Base-by-base conservation (phyloP, 495 filamentous ascomycete genomes). In the Tuber aestivum region DNA sequence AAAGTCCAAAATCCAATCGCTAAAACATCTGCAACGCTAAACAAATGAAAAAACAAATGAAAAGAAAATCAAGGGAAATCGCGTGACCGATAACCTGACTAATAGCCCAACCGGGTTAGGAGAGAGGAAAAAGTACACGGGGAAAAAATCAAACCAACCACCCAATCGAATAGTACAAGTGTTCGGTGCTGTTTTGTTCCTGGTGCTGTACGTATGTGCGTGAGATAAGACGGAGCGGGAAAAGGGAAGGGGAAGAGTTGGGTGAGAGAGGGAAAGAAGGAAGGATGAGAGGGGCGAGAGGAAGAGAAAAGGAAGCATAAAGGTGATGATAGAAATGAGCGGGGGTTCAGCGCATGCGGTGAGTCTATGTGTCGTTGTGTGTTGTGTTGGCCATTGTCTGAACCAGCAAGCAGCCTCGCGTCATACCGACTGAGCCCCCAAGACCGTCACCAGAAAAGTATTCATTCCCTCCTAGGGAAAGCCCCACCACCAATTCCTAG, bases 91-190 rank as follows among this genome's bases (percentile, higher is more conserved):
- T 65, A 65, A 61, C 50, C 23, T 61, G n/a, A 61, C 78, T 73
- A 68, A 72, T 74, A 69, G 41, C 75, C 70, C 75, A 79, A 79
- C 77, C 77, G 76, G 78, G 74, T 72, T 69, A 72, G 77, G 78
- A 76, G 68, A 76, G 68, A 27, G 14, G 50, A 56, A 56, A 56
- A 56, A 27, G n/a, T 56, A 56, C 27, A 56, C n/a, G 50, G 23
- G 50, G 10, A 56, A 69, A 75, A 75, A 82, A 68, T 56, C 75
- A 74, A 70, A 79, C 75, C 73, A 75, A 82, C 74, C 70, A 44
- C 76, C 78, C 73, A 79, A 79, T 70, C 72, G 75, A 79, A 79
- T 79, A 79, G 73, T 79, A 79, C 78, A 79, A 79, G 48, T 79
- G 70, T 79, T 72, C 78, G 69, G 78, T 79, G 77, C 72, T 79